phyloP scores from a whole-genome alignment of 805 yeast genomes.

The Cyberlindnera euphorbiae region DNA sequence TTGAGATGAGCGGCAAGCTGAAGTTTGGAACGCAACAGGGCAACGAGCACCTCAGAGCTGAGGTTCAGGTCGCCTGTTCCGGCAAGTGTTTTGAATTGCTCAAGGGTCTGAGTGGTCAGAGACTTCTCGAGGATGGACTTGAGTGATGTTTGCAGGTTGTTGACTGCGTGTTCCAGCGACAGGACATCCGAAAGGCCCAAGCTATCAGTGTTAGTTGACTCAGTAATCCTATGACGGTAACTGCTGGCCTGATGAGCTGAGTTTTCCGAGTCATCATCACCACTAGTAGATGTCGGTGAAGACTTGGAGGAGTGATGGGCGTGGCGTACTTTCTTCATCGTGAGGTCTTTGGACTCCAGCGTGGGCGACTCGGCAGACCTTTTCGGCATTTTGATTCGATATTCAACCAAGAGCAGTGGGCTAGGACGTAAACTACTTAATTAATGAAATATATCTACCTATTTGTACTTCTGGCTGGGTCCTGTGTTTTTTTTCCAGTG shows the following conservation, averaged over 20 bases:
- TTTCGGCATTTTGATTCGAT: no score
- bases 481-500: no score
- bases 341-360: slow-evolving; percentile 1
- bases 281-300: no score
- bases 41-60: slow-evolving; percentile 39
- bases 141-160: slow-evolving; percentile 48
- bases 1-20: slow-evolving; percentile 58
- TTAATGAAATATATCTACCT: no score
- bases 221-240: slow-evolving; percentile 6
- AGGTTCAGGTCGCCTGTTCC: slow-evolving; percentile 26
- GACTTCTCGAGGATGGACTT: slow-evolving; percentile 48
- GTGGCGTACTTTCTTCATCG: slow-evolving; percentile 8
- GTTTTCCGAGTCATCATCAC: background rate
- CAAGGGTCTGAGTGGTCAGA: slow-evolving; percentile 44
- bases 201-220: background rate
- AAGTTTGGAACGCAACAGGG: slow-evolving; percentile 49
- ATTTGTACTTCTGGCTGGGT: no score
- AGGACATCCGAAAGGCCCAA: slow-evolving; percentile 25
- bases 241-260: background rate
- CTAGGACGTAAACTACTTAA: no score
- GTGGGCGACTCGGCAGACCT: no score
- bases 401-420: no score
- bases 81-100: slow-evolving; percentile 24
- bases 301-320: no score
- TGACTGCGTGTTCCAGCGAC: slow-evolving; percentile 47